Evolutionary conservation across 2,329 filamentous ascomycete genomes (phyloP).

Genomic region (Leptographium procerum): DNA sequence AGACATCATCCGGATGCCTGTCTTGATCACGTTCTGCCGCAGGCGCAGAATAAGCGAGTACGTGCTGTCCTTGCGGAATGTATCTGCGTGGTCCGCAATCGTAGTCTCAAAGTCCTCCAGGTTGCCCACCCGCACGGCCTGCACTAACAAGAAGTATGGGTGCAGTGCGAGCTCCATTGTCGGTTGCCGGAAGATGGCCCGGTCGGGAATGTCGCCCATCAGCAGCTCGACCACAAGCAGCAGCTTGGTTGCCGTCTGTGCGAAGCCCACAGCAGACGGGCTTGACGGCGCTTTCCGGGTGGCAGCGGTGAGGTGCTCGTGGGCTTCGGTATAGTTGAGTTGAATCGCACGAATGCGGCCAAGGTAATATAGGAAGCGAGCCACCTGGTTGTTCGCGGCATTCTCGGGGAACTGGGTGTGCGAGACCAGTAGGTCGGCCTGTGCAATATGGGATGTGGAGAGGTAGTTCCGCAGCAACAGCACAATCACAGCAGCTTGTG

Average conservation of each 20-base stretch:
- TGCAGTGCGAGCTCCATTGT: conserved; percentile 77
- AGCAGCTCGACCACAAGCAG: conserved; percentile 89
- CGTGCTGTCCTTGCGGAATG: conserved; percentile 86
- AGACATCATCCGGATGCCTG: conserved; percentile 97
- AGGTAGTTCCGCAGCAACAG: conserved; percentile 93
- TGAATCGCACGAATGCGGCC: conserved; percentile 94
- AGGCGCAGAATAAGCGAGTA: conserved; percentile 92
- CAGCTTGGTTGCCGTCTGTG: conserved; percentile 93
- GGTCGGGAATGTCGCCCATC: conserved; percentile 97
- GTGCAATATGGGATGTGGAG: conserved; percentile 88
- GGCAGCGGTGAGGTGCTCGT: conserved; percentile 84
- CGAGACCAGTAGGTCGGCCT: conserved; percentile 89
- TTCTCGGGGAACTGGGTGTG: conserved; percentile 92
- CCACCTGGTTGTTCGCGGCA: conserved; percentile 96
- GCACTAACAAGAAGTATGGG: conserved; percentile 88
- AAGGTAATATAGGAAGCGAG: conserved; percentile 92
- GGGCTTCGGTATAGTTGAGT: conserved; percentile 91
- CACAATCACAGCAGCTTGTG: conserved; percentile 92
- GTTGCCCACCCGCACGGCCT: conserved; percentile 93
- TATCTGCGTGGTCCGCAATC: conserved; percentile 68
- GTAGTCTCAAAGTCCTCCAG: conserved; percentile 84
- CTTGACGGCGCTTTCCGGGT: conserved; percentile 91
- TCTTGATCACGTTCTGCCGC: conserved; percentile 98
- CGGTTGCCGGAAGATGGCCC: conserved; percentile 83
- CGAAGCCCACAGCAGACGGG: conserved; percentile 82